phyloP scores from a whole-genome alignment of 1,284 basidiomycete genomes.

The Rhodotorula sp. region DNA sequence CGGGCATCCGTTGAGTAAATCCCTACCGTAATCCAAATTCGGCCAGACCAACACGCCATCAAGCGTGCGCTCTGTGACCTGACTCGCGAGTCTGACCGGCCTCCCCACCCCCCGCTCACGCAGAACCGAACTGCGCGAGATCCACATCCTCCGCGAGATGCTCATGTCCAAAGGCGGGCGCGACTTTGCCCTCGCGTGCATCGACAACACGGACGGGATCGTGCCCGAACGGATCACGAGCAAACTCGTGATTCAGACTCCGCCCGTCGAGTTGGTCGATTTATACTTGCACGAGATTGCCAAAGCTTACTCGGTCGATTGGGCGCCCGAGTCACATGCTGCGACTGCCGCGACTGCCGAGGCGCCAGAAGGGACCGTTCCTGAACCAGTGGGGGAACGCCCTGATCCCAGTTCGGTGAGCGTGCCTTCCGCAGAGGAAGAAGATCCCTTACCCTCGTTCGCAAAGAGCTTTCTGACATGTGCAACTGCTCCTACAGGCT shows the following conservation, averaged over 20 bases:
- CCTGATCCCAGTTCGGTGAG: background rate
- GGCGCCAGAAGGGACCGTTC: too few relatives aligned
- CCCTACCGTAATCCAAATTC: background rate
- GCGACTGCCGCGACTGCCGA: background rate
- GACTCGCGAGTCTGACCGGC: background rate
- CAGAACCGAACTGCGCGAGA: slow-evolving; percentile 59
- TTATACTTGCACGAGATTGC: slow-evolving; percentile 85
- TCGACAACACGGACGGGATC: slow-evolving; percentile 76
- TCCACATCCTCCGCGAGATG: slow-evolving; percentile 85
- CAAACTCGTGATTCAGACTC: slow-evolving; percentile 70
- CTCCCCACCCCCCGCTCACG: too few relatives aligned
- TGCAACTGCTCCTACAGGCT: background rate
- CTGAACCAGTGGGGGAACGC: background rate
- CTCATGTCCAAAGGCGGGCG: slow-evolving; percentile 90
- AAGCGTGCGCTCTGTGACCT: too few relatives aligned
- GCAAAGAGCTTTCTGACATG: too few relatives aligned
- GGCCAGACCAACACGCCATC: background rate
- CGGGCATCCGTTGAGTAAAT: background rate
- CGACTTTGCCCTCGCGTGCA: slow-evolving; percentile 72
- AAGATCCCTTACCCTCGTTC: background rate
- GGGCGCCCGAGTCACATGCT: background rate
- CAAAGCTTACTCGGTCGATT: slow-evolving; percentile 55
- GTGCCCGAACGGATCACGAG: slow-evolving; percentile 71
- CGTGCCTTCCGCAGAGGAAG: background rate
- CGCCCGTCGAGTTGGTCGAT: slow-evolving; percentile 72